Evolutionary conservation across 768 basidiomycete genomes (phyloP).

Genomic region (Auricularia sp.): DNA sequence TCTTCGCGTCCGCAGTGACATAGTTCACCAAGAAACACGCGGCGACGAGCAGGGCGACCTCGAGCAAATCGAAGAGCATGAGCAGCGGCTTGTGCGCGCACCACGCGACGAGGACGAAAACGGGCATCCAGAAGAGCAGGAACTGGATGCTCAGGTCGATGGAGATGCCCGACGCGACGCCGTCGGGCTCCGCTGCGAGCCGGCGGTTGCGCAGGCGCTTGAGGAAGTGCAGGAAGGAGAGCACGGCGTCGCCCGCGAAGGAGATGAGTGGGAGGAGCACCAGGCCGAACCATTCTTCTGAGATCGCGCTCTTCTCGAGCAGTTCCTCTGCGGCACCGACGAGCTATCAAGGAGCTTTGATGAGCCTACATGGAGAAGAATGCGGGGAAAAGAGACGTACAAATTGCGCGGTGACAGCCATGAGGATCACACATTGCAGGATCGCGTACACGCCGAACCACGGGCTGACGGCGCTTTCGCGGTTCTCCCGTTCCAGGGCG

Average conservation of each 20-base stretch:
- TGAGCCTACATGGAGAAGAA: no score
- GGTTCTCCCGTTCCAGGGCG: slow-evolving; percentile 9
- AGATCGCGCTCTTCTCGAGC: neutral
- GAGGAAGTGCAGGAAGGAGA: slow-evolving; percentile 49
- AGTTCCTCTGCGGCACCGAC: neutral
- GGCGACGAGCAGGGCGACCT: slow-evolving; percentile 41
- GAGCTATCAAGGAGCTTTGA: no score
- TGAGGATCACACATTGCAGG: slow-evolving; percentile 40
- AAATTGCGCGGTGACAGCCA: slow-evolving; percentile 65
- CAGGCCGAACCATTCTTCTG: slow-evolving; percentile 57
- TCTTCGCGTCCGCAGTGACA: slow-evolving; percentile 67
- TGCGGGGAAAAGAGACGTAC: no score
- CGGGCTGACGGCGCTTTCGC: slow-evolving; percentile 33
- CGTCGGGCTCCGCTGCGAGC: slow-evolving; percentile 32
- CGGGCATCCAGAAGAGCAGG: slow-evolving; percentile 68
- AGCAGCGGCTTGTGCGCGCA: slow-evolving; percentile 48
- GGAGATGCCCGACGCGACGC: slow-evolving; percentile 55
- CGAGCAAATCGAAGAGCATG: slow-evolving; percentile 37
- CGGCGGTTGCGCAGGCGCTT: slow-evolving; percentile 29
- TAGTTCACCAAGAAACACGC: slow-evolving; percentile 72
- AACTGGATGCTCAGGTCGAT: slow-evolving; percentile 77
- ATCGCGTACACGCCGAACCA: slow-evolving; percentile 51
- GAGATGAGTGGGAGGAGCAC: slow-evolving; percentile 63
- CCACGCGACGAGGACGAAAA: slow-evolving; percentile 61
- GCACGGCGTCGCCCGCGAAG: slow-evolving; percentile 58